Evolutionary conservation across 306 rosid species (phyloP).

Genomic region (Comarum palustre): DNA sequence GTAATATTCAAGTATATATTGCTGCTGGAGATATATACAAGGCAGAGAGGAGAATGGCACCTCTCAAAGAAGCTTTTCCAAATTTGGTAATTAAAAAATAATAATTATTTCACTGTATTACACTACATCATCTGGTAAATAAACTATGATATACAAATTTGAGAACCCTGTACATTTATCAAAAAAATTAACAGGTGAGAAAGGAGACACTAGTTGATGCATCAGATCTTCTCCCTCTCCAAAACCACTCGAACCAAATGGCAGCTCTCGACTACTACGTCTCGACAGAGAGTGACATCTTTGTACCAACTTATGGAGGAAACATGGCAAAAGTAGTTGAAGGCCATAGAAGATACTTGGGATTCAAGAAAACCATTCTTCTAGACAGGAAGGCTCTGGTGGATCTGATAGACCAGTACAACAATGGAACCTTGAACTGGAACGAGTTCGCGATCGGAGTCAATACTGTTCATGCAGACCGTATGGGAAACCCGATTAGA

Average conservation of each 20-base stretch:
- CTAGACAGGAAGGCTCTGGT: conserved; percentile 26
- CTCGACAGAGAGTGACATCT: conserved; percentile 64
- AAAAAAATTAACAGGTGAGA: conserved; percentile 37
- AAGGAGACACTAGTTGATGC: conserved; percentile 63
- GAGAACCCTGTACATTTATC: no score
- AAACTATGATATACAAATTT: no score
- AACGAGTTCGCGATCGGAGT: conserved; percentile 19
- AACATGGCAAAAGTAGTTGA: conserved; percentile 84
- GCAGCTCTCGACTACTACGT: conserved; percentile 72
- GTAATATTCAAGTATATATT: conserved; percentile 51
- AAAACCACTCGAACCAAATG: conserved; percentile 71
- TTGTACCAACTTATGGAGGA: conserved; percentile 71
- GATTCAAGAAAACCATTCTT: conserved; percentile 31
- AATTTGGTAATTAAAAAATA: conserved; percentile 36
- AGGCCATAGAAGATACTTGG: conserved; percentile 66
- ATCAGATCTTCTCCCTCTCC: conserved; percentile 50
- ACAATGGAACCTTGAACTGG: conserved; percentile 30
- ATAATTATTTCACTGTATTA: not conserved
- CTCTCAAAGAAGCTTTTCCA: conserved; percentile 56
- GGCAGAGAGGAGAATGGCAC: conserved; percentile 52
- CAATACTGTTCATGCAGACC: conserved; percentile 22
- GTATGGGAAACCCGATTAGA: conserved; percentile 27
- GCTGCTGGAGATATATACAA: conserved; percentile 76
- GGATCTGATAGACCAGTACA: conserved; percentile 31
- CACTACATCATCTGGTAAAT: no score